phyloP scores from a whole-genome alignment of 1,139 yeast genomes.

The Yamadazyma buinensis region DNA sequence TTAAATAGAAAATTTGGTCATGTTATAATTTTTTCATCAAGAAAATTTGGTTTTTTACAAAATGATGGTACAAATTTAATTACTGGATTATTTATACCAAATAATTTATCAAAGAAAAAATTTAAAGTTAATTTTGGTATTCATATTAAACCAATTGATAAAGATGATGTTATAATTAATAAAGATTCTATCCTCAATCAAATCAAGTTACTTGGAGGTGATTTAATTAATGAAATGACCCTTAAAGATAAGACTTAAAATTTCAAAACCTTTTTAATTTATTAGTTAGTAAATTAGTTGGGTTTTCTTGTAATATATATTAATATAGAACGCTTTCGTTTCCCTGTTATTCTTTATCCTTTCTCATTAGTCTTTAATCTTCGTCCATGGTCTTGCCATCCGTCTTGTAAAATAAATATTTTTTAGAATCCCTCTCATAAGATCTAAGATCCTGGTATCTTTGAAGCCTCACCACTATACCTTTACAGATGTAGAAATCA shows the following conservation, averaged over 20 bases:
- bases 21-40: slow-evolving; percentile 58
- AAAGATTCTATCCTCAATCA: slow-evolving; percentile 73
- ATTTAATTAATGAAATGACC: slow-evolving; percentile 34
- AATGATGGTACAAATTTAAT: slow-evolving; percentile 58
- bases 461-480: no score
- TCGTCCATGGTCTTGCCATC: no score
- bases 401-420: no score
- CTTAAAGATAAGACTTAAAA: slow-evolving; percentile 1
- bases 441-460: no score
- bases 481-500: no score
- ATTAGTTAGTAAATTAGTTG: no score
- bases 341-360: no score
- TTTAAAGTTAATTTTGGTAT: slow-evolving; percentile 80
- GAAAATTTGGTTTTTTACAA: slow-evolving; percentile 45
- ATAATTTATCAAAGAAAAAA: slow-evolving; percentile 50
- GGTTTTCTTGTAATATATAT: slow-evolving; percentile 4
- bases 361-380: no score
- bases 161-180: slow-evolving; percentile 60
- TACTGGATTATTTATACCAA: slow-evolving; percentile 79
- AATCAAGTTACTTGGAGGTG: slow-evolving; percentile 74
- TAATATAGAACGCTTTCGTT: no score
- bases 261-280: no score
- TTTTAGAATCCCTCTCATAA: no score
- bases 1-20: slow-evolving; percentile 54
- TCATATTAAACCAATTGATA: slow-evolving; percentile 59